Evolutionary conservation across 139 green algal species (phyloP).

Genomic region (Chlamydomonas sp.): DNA sequence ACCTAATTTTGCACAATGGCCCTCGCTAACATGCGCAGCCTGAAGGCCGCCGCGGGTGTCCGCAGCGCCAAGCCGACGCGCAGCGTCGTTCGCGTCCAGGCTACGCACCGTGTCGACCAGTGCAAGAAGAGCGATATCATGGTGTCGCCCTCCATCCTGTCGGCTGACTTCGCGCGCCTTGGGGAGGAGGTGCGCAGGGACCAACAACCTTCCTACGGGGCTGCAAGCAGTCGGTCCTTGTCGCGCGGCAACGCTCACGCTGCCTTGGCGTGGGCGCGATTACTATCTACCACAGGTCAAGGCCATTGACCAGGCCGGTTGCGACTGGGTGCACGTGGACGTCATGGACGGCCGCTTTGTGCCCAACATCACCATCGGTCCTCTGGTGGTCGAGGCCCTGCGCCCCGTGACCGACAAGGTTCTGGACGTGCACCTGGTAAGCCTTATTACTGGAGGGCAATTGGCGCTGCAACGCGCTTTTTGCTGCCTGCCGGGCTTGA

Average conservation of each 20-base stretch:
- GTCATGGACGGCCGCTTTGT: slow-evolving; percentile 98
- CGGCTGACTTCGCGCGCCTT: slow-evolving; percentile 95
- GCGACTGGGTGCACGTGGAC: slow-evolving; percentile 98
- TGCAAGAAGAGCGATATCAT: slow-evolving; percentile 81
- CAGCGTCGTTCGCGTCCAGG: slow-evolving; percentile 42
- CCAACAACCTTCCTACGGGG: slow-evolving; percentile 2
- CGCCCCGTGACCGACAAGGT: slow-evolving; percentile 95
- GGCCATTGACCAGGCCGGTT: slow-evolving; percentile 93
- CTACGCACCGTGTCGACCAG: slow-evolving; percentile 65
- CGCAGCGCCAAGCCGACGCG: slow-evolving; percentile 20
- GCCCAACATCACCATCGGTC: slow-evolving; percentile 99
- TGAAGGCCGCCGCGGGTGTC: slow-evolving; percentile 13
- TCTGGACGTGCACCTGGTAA: slow-evolving; percentile 93
- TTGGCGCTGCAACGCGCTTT: too few relatives aligned
- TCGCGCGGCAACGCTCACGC: not conserved
- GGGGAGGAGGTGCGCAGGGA: slow-evolving; percentile 83
- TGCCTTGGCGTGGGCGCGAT: not conserved
- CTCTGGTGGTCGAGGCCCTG: slow-evolving; percentile 95
- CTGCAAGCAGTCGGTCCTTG: not conserved
- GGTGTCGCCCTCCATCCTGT: slow-evolving; percentile 96
- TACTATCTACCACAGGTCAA: slow-evolving; percentile 69
- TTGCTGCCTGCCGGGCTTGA: too few relatives aligned
- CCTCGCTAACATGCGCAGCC: slow-evolving; percentile 23
- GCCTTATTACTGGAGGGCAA: not conserved
- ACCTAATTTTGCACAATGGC: not conserved